These are phyloP conservation scores for Fusarium annulatum DNA, from an alignment of 2,329 filamentous ascomycete genomes.

Conservation along the genomic window DNA sequence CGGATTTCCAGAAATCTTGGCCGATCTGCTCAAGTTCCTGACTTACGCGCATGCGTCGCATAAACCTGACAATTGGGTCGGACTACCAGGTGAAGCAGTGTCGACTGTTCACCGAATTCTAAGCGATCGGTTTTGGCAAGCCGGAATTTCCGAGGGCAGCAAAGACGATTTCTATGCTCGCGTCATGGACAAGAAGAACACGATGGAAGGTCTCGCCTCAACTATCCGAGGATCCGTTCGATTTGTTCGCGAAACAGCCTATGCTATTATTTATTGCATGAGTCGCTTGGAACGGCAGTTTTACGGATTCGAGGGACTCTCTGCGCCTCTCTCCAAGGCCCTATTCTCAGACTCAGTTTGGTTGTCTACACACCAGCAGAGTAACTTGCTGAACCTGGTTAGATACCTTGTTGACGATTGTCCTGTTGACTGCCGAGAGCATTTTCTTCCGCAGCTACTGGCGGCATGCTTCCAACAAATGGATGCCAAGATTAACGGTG, in stretches of 20 bases:
- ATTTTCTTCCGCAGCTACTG: constrained; percentile 88
- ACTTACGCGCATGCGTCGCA: constrained; percentile 93
- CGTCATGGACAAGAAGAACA: constrained; percentile 88
- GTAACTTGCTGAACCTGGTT: constrained; percentile 89
- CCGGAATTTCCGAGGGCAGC: constrained; percentile 93
- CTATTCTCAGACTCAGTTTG: constrained; percentile 85
- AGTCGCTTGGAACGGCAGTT: constrained; percentile 88
- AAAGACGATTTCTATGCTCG: constrained; percentile 96
- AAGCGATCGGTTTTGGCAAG: constrained; percentile 98
- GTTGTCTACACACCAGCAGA: constrained; percentile 91
- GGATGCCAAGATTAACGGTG: constrained; percentile 84
- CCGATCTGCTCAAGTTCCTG: constrained; percentile 84
- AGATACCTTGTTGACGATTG: constrained; percentile 93
- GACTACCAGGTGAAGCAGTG: constrained; percentile 79
- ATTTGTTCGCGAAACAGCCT: constrained; percentile 91
- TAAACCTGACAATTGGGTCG: constrained; percentile 84
- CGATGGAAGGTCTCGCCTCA: constrained; percentile 92
- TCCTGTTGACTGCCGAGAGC: constrained; percentile 77
- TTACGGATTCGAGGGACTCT: constrained; percentile 88
- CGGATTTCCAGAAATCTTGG: constrained; percentile 83
- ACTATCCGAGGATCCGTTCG: constrained; percentile 90
- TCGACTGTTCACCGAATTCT: constrained; percentile 83
- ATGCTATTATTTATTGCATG: constrained; percentile 94
- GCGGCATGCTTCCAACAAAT: constrained; percentile 86
- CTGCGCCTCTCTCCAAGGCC: constrained; percentile 83